phyloP scores from a whole-genome alignment of 441 rosid species.

The Sinapis alba region DNA sequence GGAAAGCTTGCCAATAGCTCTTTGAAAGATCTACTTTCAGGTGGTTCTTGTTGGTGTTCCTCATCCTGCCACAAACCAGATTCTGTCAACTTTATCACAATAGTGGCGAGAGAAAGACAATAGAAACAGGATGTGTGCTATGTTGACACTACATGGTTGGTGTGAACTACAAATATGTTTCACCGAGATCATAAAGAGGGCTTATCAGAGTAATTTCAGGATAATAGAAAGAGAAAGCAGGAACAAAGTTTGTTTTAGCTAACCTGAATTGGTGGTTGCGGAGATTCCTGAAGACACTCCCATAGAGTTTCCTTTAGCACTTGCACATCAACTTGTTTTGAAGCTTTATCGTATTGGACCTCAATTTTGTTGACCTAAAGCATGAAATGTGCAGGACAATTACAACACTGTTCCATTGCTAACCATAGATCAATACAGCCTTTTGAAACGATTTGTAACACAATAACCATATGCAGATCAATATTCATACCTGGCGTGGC shows the following conservation, averaged over 20 bases:
- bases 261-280: conserved; percentile 54
- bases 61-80: conserved; percentile 35
- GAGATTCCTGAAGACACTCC: conserved; percentile 68
- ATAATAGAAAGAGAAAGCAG: neutral
- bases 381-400: conserved; percentile 14
- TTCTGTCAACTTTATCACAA: conserved; percentile 13
- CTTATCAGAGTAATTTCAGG: neutral
- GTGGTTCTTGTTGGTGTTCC: conserved; percentile 36
- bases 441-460: conserved; percentile 6
- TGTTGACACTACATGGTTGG: neutral
- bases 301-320: conserved; percentile 81
- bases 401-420: conserved; percentile 2
- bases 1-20: conserved; percentile 72
- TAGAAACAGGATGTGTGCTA: neutral
- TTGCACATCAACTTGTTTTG: conserved; percentile 94
- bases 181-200: neutral
- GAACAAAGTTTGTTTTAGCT: neutral
- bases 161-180: neutral
- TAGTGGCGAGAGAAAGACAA: neutral
- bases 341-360: conserved; percentile 78
- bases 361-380: conserved; percentile 80
- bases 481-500: conserved; percentile 79
- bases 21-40: conserved; percentile 63
- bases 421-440: neutral
- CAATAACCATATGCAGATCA: conserved; percentile 21